Evolutionary conservation across 2,329 filamentous ascomycete genomes (phyloP).

Genomic region (Pleurostoma richardsiae): DNA sequence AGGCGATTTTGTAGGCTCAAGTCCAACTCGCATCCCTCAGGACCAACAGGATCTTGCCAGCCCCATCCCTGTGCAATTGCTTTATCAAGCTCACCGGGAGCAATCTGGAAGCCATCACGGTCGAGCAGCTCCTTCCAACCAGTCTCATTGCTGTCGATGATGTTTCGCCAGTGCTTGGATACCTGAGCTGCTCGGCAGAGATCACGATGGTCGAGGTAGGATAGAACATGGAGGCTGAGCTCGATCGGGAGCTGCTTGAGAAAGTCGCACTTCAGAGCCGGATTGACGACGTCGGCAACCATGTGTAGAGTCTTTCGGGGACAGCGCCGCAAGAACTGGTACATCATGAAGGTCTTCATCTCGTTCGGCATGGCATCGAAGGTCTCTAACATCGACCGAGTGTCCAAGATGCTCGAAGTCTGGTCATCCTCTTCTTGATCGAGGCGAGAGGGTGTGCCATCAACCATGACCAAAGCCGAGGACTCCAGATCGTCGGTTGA

Average conservation of each 20-base stretch:
- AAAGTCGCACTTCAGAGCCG: conserved; percentile 92
- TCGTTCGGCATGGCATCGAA: conserved; percentile 89
- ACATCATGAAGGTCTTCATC: conserved; percentile 95
- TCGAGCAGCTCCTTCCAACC: conserved; percentile 95
- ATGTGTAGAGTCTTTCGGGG: conserved; percentile 84
- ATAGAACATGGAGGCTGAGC: conserved; percentile 80
- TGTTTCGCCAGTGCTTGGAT: conserved; percentile 87
- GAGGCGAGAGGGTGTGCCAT: conserved; percentile 19
- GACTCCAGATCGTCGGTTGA: conserved; percentile 28
- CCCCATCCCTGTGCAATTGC: conserved; percentile 93
- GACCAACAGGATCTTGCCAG: conserved; percentile 82
- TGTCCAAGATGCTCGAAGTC: conserved; percentile 59
- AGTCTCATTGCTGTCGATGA: conserved; percentile 88
- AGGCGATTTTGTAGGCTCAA: conserved; percentile 56
- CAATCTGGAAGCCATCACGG: conserved; percentile 72
- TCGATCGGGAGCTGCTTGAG: conserved; percentile 78
- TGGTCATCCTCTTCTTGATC: conserved; percentile 21
- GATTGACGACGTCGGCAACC: conserved; percentile 86
- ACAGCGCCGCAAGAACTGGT: conserved; percentile 85
- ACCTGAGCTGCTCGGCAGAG: conserved; percentile 89
- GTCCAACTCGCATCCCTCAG: conserved; percentile 75
- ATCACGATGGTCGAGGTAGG: conserved; percentile 79
- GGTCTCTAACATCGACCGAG: conserved; percentile 79
- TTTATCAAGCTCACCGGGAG: conserved; percentile 75
- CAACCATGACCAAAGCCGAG: conserved; percentile 15